A percentile compares a stretch with the other conserved stretches of the same genome.
phyloP scores from a whole-genome alignment of 805 yeast genomes.

The Komagataella populi region DNA sequence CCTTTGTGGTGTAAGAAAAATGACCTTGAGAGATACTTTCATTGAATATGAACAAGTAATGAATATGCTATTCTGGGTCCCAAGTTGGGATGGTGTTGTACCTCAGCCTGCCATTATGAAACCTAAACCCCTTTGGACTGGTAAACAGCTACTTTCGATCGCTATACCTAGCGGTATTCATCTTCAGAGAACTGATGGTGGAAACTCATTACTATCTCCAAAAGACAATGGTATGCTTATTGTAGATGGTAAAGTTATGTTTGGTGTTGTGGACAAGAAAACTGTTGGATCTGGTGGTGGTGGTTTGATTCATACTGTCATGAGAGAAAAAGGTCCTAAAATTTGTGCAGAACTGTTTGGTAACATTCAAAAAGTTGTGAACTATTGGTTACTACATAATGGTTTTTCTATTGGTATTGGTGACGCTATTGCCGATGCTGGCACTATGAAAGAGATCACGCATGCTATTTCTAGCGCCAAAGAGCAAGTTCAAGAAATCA shows the following conservation, averaged over 20 bases:
- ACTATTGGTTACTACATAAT: conserved; percentile 90
- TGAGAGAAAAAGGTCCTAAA: conserved; percentile 93
- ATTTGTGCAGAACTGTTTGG: conserved; percentile 85
- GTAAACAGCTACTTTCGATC: conserved; percentile 86
- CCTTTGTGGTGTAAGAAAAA: conserved; percentile 89
- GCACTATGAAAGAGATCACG: conserved; percentile 88
- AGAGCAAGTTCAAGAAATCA: conserved; percentile 86
- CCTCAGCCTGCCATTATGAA: conserved; percentile 91
- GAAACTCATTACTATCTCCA: conserved; percentile 70
- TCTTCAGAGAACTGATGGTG: conserved; percentile 86
- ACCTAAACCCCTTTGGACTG: conserved; percentile 96
- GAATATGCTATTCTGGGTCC: conserved; percentile 96
- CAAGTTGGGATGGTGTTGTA: conserved; percentile 96
- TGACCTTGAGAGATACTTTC: conserved; percentile 84
- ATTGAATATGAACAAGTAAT: conserved; percentile 88
- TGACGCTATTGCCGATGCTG: conserved; percentile 97
- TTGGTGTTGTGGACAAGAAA: conserved; percentile 96
- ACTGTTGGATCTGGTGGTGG: conserved; percentile 98
- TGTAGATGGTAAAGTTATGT: conserved; percentile 90
- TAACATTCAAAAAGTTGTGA: conserved; percentile 87
- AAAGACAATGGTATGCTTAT: conserved; percentile 93
- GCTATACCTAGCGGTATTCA: conserved; percentile 95
- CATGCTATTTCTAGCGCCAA: conserved; percentile 90
- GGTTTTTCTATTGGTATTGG: conserved; percentile 99
- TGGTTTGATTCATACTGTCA: conserved; percentile 92